Evolutionary conservation across 2,329 filamentous ascomycete genomes (phyloP), one percentile per base, ranked within the genome.

Genomic region (Rhynchosporium graminicola): DNA sequence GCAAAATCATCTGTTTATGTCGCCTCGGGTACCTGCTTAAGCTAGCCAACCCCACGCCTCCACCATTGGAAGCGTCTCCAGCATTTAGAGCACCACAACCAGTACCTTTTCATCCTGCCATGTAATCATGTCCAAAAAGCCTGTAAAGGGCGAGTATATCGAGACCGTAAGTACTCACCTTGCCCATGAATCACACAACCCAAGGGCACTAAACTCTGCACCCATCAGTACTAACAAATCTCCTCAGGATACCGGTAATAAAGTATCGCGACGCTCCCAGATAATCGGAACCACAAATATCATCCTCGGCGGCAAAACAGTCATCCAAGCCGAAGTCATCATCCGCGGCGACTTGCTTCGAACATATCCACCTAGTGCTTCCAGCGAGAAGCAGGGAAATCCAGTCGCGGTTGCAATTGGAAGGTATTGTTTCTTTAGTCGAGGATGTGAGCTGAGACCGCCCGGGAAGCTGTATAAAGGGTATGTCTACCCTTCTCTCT

Each of bases 241-340:
- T 26, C 42, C 47, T 20, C 69, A 96, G 93, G 94, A 98, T 78
- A 97, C 93, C 2, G 95, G 95, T 69, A 99, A 99, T 84, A 98
- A 98, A 80, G 95, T 99, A 72, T 94, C 93, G 45, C 91, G 95
- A 69, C 92, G 92, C 70, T 91, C 92, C 65, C 88, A 89, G 74
- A 91, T 99, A 70, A 90, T 96, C 73, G 95, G 95, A 72, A 97
- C 94, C 28, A 92, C 96, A 71, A 96, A 98, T 78, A 98, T 99
- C 78, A 97, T 97, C 77, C 89, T 99, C 1, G 95, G 92, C 70
- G 95, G 95, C 67, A 96, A 92, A 78, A 96, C 93, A 0, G 92
- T 98, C 66, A 96, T 99, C 73, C 92, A 97, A 82, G 89, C 92
- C 66, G 93, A 97, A 74, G 94, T 92, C 71, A 92, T 95, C 77